phyloP scores from a whole-genome alignment of 140 eudicot genomes.

The Ambrosia hybrid region DNA sequence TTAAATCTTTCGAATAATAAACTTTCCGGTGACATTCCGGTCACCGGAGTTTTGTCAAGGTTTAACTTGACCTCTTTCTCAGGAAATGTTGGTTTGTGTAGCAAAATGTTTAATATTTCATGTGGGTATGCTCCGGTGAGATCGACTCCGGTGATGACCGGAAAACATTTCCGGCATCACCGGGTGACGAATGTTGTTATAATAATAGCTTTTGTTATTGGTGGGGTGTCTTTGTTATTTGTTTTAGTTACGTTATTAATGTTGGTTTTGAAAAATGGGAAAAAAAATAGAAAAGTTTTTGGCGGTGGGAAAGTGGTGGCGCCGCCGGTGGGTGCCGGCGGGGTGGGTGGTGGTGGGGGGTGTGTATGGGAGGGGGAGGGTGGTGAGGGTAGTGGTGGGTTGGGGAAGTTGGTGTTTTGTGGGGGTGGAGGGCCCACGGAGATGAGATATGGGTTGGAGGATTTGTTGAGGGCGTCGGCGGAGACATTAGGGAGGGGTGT shows the following conservation, averaged over 20 bases:
- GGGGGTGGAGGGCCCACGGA: constrained; percentile 32
- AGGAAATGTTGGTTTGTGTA: constrained; percentile 32
- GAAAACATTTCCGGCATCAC: constrained; percentile 18
- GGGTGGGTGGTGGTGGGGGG: not conserved
- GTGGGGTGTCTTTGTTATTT: constrained; percentile 43
- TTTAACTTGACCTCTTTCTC: constrained; percentile 31
- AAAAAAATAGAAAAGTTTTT: constrained; percentile 11
- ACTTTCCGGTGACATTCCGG: constrained; percentile 39
- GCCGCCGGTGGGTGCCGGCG: constrained; percentile 6
- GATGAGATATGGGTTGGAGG: constrained; percentile 42
- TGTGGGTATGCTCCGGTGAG: constrained; percentile 30
- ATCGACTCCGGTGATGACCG: not conserved
- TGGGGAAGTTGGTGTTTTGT: constrained; percentile 46
- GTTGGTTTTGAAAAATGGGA: constrained; percentile 27
- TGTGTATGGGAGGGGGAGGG: constrained; percentile 18
- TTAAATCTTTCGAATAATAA: constrained; percentile 38
- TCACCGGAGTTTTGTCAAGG: constrained; percentile 28
- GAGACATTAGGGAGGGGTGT: constrained; percentile 49
- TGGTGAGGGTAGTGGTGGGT: constrained; percentile 2
- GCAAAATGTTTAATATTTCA: constrained; percentile 12
- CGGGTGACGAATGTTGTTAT: constrained; percentile 31
- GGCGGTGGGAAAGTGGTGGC: constrained; percentile 22
- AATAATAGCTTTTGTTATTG: constrained; percentile 41
- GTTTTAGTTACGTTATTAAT: constrained; percentile 26
- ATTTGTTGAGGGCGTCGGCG: constrained; percentile 52